phyloP scores from a whole-genome alignment of 2,329 filamentous ascomycete species.

The Oidium heveae region DNA sequence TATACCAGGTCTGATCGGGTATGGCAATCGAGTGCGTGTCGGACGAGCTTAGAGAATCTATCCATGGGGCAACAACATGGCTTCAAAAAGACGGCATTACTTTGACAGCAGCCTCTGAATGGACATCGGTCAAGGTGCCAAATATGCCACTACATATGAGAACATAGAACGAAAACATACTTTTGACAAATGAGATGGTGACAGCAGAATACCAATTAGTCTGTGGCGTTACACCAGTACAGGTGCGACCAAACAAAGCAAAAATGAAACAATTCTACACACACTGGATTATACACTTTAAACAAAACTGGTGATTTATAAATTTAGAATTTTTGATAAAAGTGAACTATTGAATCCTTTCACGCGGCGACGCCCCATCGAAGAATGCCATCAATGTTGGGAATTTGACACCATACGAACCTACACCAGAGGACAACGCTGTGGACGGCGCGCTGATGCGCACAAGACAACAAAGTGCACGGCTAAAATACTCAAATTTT shows the following conservation, averaged over 20 bases:
- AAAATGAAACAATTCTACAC: not conserved
- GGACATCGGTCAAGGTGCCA: not conserved
- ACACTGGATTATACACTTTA: not conserved
- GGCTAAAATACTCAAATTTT: not conserved
- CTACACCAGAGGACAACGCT: not conserved
- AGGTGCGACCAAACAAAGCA: not conserved
- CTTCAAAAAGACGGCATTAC: not conserved
- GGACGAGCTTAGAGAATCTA: not conserved
- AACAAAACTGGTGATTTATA: not conserved
- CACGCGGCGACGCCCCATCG: not conserved
- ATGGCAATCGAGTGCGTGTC: not conserved
- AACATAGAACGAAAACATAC: not conserved
- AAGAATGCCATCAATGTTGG: not conserved
- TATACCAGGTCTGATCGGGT: not conserved
- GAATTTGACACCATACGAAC: not conserved
- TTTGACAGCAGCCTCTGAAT: not conserved
- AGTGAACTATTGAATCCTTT: not conserved
- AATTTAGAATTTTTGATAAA: not conserved
- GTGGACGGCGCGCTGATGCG: not conserved
- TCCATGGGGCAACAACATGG: not conserved
- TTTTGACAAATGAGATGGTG: not conserved
- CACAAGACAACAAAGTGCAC: not conserved
- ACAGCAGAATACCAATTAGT: not conserved
- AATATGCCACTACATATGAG: not conserved
- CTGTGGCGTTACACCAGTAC: not conserved